Base-by-base conservation (phyloP, 2,329 filamentous ascomycete genomes). In the Aspergillus quadrilineatus region DNA sequence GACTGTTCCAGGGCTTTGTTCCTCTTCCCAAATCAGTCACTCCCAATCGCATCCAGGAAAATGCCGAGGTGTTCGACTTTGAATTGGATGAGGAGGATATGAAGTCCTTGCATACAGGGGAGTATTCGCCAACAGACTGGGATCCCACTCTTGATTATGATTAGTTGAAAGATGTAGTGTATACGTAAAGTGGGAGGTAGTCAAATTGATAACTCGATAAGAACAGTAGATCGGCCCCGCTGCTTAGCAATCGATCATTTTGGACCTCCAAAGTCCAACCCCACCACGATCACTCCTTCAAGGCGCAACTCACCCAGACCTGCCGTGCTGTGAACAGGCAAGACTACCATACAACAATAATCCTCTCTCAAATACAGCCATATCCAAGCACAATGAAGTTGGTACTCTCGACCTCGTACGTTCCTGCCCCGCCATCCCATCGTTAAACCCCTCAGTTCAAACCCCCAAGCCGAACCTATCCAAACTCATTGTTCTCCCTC, bases 371-470 rank as follows among this genome's bases (percentile, higher is more conserved):
- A 14, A 17, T 39, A 7, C 12, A 26, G n/a, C 43, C 15, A n/a
- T 10, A 1, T 7, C 22, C 49, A 22, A 48, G 39, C 39, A 86
- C 83, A 81, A 90, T 90, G 79, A 90, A 90, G 79, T 80, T 95
- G 71, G 83, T 95, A 63, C 84, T 95, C 53, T 95, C 90, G 55
- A 95, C 91, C 63, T 90, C 89, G 90, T 94, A 83, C 67, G 88
- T 77, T 37, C 30, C 39, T 30, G 3, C 22, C 22, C 45, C 22
- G 14, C 41, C 22, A 49, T 34, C 44, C 56, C 51, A 14, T 59
- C 37, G 26, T 26, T 14, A 37, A 26, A 44, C 34, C 14, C 34
- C n/a, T 14, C 36, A 44, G 10, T 14, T 30, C 34, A 9, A 34
- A 39, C 4, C 10, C 30, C 28, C 34, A 54, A 47, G 15, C 44